These are phyloP conservation scores for Angomonas deanei DNA, from an alignment of 208 protist genomes.

Conservation along the genomic window DNA sequence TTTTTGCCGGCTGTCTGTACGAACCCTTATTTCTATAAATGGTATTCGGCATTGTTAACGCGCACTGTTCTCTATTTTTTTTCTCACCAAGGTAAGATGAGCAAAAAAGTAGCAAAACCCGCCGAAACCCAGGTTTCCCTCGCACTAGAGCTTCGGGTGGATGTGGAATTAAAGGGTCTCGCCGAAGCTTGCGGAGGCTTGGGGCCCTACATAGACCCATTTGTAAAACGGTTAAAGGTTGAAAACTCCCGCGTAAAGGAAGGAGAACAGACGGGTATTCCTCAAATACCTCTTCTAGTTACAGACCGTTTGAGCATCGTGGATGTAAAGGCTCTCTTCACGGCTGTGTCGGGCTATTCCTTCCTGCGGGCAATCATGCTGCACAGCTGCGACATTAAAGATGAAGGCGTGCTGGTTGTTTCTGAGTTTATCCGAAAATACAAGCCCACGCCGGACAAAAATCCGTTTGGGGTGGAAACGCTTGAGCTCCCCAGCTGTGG, in stretches of 20 bases:
- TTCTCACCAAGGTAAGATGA: conserved; percentile 6
- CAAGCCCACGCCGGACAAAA: conserved; percentile 53
- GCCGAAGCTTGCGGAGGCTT: conserved; percentile 45
- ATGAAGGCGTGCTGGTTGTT: conserved; percentile 77
- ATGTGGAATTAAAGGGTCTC: conserved; percentile 64
- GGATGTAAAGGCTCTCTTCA: conserved; percentile 48
- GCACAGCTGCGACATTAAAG: conserved; percentile 59
- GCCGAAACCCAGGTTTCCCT: conserved; percentile 38
- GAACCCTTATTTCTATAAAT: background rate
- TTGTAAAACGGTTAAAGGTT: conserved; percentile 60
- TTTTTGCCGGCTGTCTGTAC: background rate
- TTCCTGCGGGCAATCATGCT: conserved; percentile 71
- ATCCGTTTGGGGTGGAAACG: conserved; percentile 76
- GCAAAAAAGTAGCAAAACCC: conserved; percentile 17
- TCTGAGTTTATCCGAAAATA: conserved; percentile 75
- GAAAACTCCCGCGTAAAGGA: conserved; percentile 77
- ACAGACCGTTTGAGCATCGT: conserved; percentile 36
- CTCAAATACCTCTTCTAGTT: conserved; percentile 72
- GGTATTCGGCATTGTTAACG: background rate
- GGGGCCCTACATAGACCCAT: conserved; percentile 47
- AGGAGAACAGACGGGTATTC: conserved; percentile 63
- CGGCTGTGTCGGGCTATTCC: conserved; percentile 47
- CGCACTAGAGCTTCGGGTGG: conserved; percentile 67
- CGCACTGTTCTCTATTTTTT: conserved; percentile 18
- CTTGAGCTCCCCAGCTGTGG: conserved; percentile 72